phyloP scores from a whole-genome alignment of 495 filamentous ascomycete species.

The Penicillium arizonense region DNA sequence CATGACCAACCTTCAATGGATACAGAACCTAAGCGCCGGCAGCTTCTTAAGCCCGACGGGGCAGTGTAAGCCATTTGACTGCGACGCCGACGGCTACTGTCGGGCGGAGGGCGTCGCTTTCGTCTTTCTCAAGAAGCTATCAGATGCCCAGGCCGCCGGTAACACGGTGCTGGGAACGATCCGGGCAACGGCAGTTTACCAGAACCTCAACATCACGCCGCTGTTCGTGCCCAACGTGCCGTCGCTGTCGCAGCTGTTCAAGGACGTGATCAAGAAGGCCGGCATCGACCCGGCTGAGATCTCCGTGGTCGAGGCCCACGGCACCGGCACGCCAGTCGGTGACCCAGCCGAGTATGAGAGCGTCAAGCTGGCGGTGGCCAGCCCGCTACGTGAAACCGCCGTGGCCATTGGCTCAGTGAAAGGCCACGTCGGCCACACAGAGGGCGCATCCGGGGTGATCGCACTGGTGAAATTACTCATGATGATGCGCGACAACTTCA shows the following conservation, averaged over 20 bases:
- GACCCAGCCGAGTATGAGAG: slow-evolving; percentile 61
- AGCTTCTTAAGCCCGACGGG: slow-evolving; percentile 42
- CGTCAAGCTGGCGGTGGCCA: slow-evolving; percentile 36
- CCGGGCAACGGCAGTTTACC: slow-evolving; percentile 60
- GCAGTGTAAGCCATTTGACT: slow-evolving; percentile 69
- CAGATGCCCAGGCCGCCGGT: slow-evolving; percentile 59
- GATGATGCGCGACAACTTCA: slow-evolving; percentile 45
- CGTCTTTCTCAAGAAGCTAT: slow-evolving; percentile 64
- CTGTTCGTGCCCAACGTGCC: slow-evolving; percentile 68
- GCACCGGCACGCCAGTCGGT: slow-evolving; percentile 71
- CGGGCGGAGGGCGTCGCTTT: slow-evolving; percentile 65
- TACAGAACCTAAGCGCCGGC: slow-evolving; percentile 36
- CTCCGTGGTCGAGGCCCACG: slow-evolving; percentile 74
- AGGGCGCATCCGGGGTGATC: slow-evolving; percentile 46
- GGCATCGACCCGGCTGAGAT: slow-evolving; percentile 61
- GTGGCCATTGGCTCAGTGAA: slow-evolving; percentile 46
- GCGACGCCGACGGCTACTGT: slow-evolving; percentile 71
- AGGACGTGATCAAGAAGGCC: slow-evolving; percentile 53
- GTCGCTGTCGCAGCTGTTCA: slow-evolving; percentile 59
- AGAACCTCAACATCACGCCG: slow-evolving; percentile 63
- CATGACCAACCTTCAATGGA: slow-evolving; percentile 32
- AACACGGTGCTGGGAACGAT: slow-evolving; percentile 65
- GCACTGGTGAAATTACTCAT: slow-evolving; percentile 45
- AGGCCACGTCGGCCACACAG: slow-evolving; percentile 50
- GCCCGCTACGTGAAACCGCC: slow-evolving; percentile 14